Evolutionary conservation across 805 yeast genomes (phyloP).

Genomic region (Cyberlindnera lachancei): DNA sequence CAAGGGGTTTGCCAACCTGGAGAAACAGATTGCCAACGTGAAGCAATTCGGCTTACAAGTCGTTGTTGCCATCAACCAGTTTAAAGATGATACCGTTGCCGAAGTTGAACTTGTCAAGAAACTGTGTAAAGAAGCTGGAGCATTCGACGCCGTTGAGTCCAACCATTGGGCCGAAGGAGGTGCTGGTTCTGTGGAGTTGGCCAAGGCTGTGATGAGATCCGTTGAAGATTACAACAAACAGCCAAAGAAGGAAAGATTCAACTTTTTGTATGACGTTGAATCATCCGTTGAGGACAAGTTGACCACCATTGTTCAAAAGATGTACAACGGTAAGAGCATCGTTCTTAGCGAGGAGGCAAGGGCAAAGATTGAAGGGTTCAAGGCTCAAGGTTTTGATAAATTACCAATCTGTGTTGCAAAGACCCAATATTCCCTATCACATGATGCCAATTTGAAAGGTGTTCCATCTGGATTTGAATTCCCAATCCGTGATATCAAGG

Average conservation of each 20-base stretch:
- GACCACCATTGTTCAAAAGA: slow-evolving; percentile 56
- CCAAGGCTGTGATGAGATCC: slow-evolving; percentile 61
- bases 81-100: slow-evolving; percentile 61
- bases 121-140: slow-evolving; percentile 70
- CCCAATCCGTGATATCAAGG: slow-evolving; percentile 76
- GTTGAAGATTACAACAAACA: too few relatives aligned
- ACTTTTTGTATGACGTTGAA: slow-evolving; percentile 54
- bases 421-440: slow-evolving; percentile 79
- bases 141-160: slow-evolving; percentile 68
- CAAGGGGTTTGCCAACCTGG: slow-evolving; percentile 67
- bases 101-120: slow-evolving; percentile 65
- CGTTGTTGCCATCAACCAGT: slow-evolving; percentile 75
- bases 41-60: slow-evolving; percentile 68
- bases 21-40: slow-evolving; percentile 71
- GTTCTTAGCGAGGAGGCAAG: slow-evolving; percentile 66
- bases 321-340: slow-evolving; percentile 73
- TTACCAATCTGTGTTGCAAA: slow-evolving; percentile 81
- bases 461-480: slow-evolving; percentile 74
- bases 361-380: slow-evolving; percentile 58
- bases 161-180: slow-evolving; percentile 91
- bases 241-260: slow-evolving; percentile 31
- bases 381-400: slow-evolving; percentile 67
- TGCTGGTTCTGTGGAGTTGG: slow-evolving; percentile 67
- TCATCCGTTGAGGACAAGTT: slow-evolving; percentile 65
- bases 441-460: slow-evolving; percentile 76